Evolutionary conservation across 2,329 filamentous ascomycete genomes (phyloP), one percentile per base, ranked within the genome.

Genomic region (Hortaea werneckii): DNA sequence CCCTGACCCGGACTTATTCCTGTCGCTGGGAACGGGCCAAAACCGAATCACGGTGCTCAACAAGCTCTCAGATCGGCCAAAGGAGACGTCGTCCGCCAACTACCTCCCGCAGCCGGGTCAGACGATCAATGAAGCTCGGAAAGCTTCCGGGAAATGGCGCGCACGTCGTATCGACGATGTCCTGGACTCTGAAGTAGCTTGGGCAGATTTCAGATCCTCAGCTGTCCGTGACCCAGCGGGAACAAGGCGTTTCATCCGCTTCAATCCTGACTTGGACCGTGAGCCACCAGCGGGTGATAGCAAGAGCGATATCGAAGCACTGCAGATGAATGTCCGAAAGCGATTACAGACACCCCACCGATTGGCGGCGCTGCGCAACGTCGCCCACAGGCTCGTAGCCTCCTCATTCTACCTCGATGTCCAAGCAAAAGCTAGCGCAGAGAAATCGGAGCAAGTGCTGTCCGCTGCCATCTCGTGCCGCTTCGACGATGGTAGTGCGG

Each of bases 391-490:
- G 40, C 55, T 67, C 5, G 55, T 67, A 1, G 62, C 65, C 9
- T 66, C 63, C 3, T 65, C 55, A 1, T 67, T 67, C 53, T 67
- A 65, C 47, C 61, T 66, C 27, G 61, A 66, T 28, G 46, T 64
- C 30, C 57, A 61, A 28, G 54, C 57, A 1, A 63, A 61, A 42
- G 54, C 55, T 8, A 61, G 56, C 6, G 54, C 50, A 9, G 59
- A 62, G 41, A 55, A 56, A 34, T 56, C 56, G 42, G 59, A 62
- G 40, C 58, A 59, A 37, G 44, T 61, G 11, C 62, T 56, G 50
- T 54, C 49, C 32, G 63, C 60, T 12, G 47, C 47, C 5, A 61
- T 66, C 27, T 38, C 50, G 7, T 66, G 63, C 40, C 55, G 64
- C 13, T 65, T 65, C 49, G 58, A 63, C 29, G 54, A 58, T 30